Conservation (phyloP, 768 basidiomycete species). For the Lentinula edodes region DNA sequence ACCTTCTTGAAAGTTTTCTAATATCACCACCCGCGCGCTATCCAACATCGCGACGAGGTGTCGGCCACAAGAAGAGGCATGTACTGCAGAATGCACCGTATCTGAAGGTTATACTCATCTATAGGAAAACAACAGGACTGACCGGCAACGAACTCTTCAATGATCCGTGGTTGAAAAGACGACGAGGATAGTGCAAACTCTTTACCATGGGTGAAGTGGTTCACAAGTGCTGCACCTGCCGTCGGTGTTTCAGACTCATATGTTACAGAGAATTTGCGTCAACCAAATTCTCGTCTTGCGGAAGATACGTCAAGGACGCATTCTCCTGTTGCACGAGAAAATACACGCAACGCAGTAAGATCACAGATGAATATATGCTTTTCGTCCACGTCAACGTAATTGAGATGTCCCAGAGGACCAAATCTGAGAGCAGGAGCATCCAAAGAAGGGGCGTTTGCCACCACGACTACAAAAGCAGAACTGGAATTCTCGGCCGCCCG, state of each 20-base stretch:
- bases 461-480: background rate
- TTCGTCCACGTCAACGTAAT: slow-evolving; percentile 62
- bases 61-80: slow-evolving; percentile 43
- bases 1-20: slow-evolving; percentile 35
- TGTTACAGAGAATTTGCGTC: slow-evolving; percentile 24
- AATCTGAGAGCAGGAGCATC: background rate
- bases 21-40: slow-evolving; percentile 34
- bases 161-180: slow-evolving; percentile 9
- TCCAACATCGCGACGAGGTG: slow-evolving; percentile 36
- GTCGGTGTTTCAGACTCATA: slow-evolving; percentile 6
- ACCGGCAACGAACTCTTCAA: slow-evolving; percentile 47
- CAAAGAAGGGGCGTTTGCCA: background rate
- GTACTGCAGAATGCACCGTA: slow-evolving; percentile 22
- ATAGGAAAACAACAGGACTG: slow-evolving; percentile 10
- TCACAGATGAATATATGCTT: slow-evolving; percentile 59
- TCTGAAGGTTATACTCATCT: background rate
- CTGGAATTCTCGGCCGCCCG: slow-evolving; percentile 16
- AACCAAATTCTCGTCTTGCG: slow-evolving; percentile 25
- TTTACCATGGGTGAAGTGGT: background rate
- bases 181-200: background rate
- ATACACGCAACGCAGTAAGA: slow-evolving; percentile 41
- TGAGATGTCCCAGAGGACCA: slow-evolving; percentile 31
- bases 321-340: slow-evolving; percentile 40
- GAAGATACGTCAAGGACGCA: slow-evolving; percentile 39
- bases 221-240: slow-evolving; percentile 5